Evolutionary conservation across 1,139 yeast species (phyloP).

Genomic region (Candida tropicalis): DNA sequence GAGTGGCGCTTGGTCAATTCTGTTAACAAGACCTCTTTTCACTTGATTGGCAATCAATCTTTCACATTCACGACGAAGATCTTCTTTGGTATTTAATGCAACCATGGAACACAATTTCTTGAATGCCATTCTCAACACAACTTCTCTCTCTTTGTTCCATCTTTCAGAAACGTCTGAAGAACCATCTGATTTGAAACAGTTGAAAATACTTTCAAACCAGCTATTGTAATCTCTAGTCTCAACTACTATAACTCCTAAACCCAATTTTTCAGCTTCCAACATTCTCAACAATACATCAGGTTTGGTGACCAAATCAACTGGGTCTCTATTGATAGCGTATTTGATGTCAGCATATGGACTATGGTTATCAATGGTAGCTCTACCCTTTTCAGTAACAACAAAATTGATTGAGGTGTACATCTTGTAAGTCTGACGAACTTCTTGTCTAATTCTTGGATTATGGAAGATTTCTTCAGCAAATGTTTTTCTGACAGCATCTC

Average conservation of each 20-base stretch:
- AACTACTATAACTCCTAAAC: slow-evolving; percentile 54
- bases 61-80: slow-evolving; percentile 76
- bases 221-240: slow-evolving; percentile 44
- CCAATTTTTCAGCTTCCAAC: slow-evolving; percentile 82
- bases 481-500: slow-evolving; percentile 74
- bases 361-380: slow-evolving; percentile 72
- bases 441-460: slow-evolving; percentile 79
- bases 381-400: slow-evolving; percentile 85
- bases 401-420: slow-evolving; percentile 73
- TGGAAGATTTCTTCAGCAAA: slow-evolving; percentile 80
- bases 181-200: slow-evolving; percentile 77
- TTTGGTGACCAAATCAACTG: slow-evolving; percentile 66
- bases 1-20: slow-evolving; percentile 91
- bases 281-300: slow-evolving; percentile 87
- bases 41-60: slow-evolving; percentile 69
- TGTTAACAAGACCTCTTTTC: slow-evolving; percentile 66
- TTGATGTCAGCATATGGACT: slow-evolving; percentile 89
- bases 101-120: slow-evolving; percentile 69
- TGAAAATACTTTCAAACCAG: slow-evolving; percentile 53
- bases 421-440: slow-evolving; percentile 70
- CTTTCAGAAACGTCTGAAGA: slow-evolving; percentile 75
- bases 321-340: slow-evolving; percentile 81
- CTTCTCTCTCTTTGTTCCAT: slow-evolving; percentile 81
- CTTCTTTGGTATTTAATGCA: slow-evolving; percentile 80
- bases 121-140: slow-evolving; percentile 67